phyloP scores from a whole-genome alignment of 108 stramenopile genomes.

The Aureococcus anophagefferens region DNA sequence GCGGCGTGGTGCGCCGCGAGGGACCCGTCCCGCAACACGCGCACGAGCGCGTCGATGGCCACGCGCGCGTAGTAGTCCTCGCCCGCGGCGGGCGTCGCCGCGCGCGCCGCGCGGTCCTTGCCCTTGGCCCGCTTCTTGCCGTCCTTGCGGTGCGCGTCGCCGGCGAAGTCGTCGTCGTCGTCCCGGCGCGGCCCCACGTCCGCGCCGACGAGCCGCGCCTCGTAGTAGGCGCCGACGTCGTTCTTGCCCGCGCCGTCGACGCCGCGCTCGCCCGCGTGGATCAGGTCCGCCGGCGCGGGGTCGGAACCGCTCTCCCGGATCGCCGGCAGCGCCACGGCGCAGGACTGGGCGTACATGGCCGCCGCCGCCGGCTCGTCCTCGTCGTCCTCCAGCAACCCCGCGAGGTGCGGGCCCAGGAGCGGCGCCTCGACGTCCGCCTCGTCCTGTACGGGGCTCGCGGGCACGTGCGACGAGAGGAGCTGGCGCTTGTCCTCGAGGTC shows the following conservation, averaged over 20 bases:
- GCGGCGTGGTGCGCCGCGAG: conserved; percentile 78
- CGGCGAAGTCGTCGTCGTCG: conserved; percentile 8
- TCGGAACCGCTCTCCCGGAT: background rate
- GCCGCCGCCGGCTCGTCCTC: conserved; percentile 10
- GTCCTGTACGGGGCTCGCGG: background rate
- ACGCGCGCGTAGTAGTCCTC: conserved; percentile 87
- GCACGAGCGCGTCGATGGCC: conserved; percentile 74
- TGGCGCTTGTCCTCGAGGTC: too few relatives aligned
- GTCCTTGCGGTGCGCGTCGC: conserved; percentile 71
- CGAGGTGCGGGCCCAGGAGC: background rate
- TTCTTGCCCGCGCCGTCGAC: background rate
- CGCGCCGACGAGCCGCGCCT: background rate
- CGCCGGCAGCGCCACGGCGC: background rate
- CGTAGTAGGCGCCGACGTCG: background rate
- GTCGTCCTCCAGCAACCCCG: background rate
- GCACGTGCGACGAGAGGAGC: too few relatives aligned
- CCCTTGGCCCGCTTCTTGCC: conserved; percentile 19
- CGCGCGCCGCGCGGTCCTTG: conserved; percentile 19
- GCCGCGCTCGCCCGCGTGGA: background rate
- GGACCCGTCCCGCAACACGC: conserved; percentile 72
- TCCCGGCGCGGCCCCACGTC: background rate
- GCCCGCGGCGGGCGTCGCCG: conserved; percentile 50
- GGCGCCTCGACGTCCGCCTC: too few relatives aligned
- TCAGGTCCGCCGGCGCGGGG: background rate
- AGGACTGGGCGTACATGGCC: conserved; percentile 23